These are phyloP conservation scores for Beta lomatogona DNA, from an alignment of 179 eudicot species.

Conservation along the genomic window DNA sequence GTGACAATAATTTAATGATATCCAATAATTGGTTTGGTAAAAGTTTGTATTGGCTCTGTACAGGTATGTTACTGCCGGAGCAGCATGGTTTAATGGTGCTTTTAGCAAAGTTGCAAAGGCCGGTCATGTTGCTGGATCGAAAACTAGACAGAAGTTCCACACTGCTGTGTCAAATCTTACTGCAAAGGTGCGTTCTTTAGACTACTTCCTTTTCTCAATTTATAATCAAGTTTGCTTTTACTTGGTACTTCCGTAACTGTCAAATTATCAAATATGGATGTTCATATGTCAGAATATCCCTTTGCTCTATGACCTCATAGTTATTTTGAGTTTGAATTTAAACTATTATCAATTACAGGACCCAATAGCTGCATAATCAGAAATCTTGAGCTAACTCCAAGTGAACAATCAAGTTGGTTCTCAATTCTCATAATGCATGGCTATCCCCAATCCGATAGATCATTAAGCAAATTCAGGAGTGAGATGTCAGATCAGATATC, in stretches of 20 bases:
- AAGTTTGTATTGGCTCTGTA: constrained; percentile 21
- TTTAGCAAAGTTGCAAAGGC: constrained; percentile 87
- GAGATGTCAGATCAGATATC: background rate
- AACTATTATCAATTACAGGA: constrained; percentile 30
- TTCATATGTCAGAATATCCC: background rate
- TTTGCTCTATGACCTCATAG: background rate
- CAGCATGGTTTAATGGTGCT: constrained; percentile 92
- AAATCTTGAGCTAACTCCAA: background rate
- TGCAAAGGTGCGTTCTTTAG: constrained; percentile 56
- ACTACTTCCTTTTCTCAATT: background rate
- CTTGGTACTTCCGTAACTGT: background rate
- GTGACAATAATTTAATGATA: background rate
- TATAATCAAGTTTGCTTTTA: background rate
- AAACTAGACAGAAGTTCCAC: constrained; percentile 77
- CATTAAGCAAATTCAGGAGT: constrained; percentile 8
- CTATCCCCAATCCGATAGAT: background rate
- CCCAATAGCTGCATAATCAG: constrained; percentile 42
- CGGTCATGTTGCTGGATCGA: constrained; percentile 82
- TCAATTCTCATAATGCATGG: background rate
- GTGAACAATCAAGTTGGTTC: background rate
- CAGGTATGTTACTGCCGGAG: constrained; percentile 91
- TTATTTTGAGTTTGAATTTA: background rate
- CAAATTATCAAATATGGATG: background rate
- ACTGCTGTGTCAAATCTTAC: constrained; percentile 75
- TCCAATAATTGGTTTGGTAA: background rate